Evolutionary conservation across 2,329 filamentous ascomycete genomes (phyloP), one percentile per base, ranked within the genome.

Genomic region (Mollisia scopiformis): DNA sequence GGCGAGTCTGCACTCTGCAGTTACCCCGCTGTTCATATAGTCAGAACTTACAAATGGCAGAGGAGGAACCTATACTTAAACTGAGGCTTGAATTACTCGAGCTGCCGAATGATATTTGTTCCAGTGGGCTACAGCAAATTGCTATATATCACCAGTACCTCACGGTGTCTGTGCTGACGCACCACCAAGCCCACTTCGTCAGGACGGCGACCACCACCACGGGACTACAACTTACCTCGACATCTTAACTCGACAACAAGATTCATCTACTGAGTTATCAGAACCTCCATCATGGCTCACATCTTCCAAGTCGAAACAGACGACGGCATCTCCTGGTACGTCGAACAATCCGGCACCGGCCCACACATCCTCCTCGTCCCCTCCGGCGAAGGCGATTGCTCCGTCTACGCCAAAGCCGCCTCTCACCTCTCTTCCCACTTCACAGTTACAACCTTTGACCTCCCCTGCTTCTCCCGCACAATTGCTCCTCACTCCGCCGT

Each of bases 381-480:
- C 3, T 67, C 65, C 1, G 65, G 63, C 5, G 65, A 67, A 51
- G 65, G 65, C 5, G 65, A 67, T 46, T 56, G 62, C 31, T 25
- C 55, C 23, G 58, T 52, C 16, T 67, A 65, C 43, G 16, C n/a
- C n/a, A 59, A 52, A 19, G 16, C 57, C 27, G 54, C 61, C 1
- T 35, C 33, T 7, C 35, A 58, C 13, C 58, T 66, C 16, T 51
- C 64, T 28, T 14, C 55, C 11, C 21, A 21, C 16, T 66, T 65
- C 55, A 63, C 60, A 10, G 57, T 66, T 11, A 66, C 62, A 21
- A 62, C 64, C 14, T 65, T 66, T 43, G 64, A 66, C 50, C 63
- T 66, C 60, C 64, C 64, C 4, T 58, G 64, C 13, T 61, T 66
- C 41, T 65, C 62, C 4, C 62, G 64, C 6, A 52, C 58, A 5